These are phyloP conservation scores for Trichophyton schoenleinii DNA, from an alignment of 2,329 filamentous ascomycete species.

Conservation along the genomic window DNA sequence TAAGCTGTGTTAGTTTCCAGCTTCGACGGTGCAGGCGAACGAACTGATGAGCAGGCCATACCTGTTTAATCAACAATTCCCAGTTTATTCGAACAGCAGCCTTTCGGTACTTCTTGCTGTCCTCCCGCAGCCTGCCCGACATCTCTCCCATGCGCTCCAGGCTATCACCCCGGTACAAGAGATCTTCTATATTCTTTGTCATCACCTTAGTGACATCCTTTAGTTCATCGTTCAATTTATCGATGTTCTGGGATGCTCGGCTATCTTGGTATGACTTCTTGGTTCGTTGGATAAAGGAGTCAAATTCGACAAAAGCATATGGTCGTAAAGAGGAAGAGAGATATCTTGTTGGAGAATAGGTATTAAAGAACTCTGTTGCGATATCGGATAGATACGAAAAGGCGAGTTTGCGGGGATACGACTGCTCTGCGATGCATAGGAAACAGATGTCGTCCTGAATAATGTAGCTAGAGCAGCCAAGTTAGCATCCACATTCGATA, in stretches of 20 bases:
- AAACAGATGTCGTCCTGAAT: constrained; percentile 76
- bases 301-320: constrained; percentile 96
- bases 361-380: constrained; percentile 76
- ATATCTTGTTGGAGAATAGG: constrained; percentile 63
- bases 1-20: background rate
- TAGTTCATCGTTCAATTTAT: constrained; percentile 91
- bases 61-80: constrained; percentile 88
- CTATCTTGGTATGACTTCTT: constrained; percentile 90
- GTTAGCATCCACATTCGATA: background rate
- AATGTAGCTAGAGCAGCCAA: constrained; percentile 52
- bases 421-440: constrained; percentile 82
- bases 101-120: constrained; percentile 85
- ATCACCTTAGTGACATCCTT: constrained; percentile 97
- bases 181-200: constrained; percentile 99
- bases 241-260: constrained; percentile 80
- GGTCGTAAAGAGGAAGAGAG: constrained; percentile 64
- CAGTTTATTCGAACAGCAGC: constrained; percentile 95
- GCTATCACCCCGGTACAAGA: constrained; percentile 87
- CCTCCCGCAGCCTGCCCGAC: constrained; percentile 72
- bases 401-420: constrained; percentile 94
- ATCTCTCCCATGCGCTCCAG: constrained; percentile 96
- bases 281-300: constrained; percentile 88
- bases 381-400: constrained; percentile 97
- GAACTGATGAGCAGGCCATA: constrained; percentile 24
- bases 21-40: background rate